These are phyloP conservation scores for Arabidopsis thaliana DNA, from an alignment of 345 rosid species.

Conservation along the genomic window DNA sequence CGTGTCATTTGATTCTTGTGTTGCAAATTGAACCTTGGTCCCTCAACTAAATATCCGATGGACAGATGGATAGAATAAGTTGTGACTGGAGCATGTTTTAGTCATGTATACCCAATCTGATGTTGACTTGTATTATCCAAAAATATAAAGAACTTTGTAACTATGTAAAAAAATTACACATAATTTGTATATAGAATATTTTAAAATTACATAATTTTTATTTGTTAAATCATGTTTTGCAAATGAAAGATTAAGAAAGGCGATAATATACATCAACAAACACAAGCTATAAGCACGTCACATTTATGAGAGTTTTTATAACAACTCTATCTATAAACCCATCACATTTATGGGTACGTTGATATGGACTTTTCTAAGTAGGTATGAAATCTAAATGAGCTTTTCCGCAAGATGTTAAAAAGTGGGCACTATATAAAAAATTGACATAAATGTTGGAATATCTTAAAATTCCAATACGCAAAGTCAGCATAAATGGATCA, in stretches of 20 bases:
- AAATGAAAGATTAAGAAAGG: slow-evolving; percentile 9
- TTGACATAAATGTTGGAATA: slow-evolving; percentile 39
- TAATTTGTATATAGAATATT: too few species aligned
- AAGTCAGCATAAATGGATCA: slow-evolving; percentile 45
- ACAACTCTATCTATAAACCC: slow-evolving; percentile 35
- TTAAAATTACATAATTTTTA: neutral
- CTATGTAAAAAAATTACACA: neutral
- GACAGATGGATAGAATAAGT: neutral
- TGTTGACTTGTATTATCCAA: neutral
- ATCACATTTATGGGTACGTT: slow-evolving; percentile 39
- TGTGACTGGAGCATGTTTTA: neutral
- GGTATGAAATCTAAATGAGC: slow-evolving; percentile 36
- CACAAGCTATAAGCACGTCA: slow-evolving; percentile 25
- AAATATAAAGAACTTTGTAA: neutral
- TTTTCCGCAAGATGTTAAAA: slow-evolving; percentile 22
- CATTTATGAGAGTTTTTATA: slow-evolving; percentile 22
- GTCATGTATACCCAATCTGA: neutral
- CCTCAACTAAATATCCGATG: neutral
- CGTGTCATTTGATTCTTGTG: neutral
- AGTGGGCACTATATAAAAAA: slow-evolving; percentile 12
- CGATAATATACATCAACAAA: slow-evolving; percentile 9
- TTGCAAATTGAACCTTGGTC: neutral
- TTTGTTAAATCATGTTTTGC: slow-evolving; percentile 19
- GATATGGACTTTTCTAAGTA: slow-evolving; percentile 37
- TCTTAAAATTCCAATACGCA: slow-evolving; percentile 27